A percentile compares a stretch with the other conserved stretches of the same genome.
Conservation (phyloP, 1,284 basidiomycete genomes). For the Chalciporus sp. region DNA sequence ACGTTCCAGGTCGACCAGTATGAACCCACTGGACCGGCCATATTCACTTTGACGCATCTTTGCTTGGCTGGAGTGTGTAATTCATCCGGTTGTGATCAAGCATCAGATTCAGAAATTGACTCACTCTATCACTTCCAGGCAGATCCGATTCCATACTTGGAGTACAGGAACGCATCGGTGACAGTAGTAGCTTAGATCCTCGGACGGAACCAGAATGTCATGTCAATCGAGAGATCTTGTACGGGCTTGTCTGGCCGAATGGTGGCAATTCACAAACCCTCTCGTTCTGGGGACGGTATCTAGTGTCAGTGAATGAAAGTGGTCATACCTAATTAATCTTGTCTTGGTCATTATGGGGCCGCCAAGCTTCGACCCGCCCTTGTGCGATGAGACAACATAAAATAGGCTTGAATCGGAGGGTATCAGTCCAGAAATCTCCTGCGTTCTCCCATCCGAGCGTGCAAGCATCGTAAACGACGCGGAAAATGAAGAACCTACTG, state of each 20-base stretch:
- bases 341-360: not conserved
- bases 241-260: too few relatives aligned
- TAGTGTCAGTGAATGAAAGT: too few relatives aligned
- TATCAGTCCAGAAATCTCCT: not conserved
- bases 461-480: not conserved
- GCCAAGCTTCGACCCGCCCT: not conserved
- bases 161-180: slow-evolving; percentile 22
- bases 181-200: slow-evolving; percentile 10
- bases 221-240: not conserved
- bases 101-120: not conserved
- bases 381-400: not conserved
- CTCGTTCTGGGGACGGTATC: not conserved
- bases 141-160: slow-evolving; percentile 18
- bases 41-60: slow-evolving; percentile 23
- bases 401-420: not conserved
- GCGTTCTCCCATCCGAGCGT: not conserved
- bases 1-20: slow-evolving; percentile 17
- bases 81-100: not conserved
- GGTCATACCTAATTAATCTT: not conserved
- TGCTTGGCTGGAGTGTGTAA: slow-evolving; percentile 19
- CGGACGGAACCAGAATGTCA: not conserved
- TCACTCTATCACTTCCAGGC: slow-evolving; percentile 4
- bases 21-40: slow-evolving; percentile 10
- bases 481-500: not conserved
- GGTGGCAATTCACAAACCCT: not conserved